Conservation (phyloP, 306 rosid genomes). For the Castanea mollissima region DNA sequence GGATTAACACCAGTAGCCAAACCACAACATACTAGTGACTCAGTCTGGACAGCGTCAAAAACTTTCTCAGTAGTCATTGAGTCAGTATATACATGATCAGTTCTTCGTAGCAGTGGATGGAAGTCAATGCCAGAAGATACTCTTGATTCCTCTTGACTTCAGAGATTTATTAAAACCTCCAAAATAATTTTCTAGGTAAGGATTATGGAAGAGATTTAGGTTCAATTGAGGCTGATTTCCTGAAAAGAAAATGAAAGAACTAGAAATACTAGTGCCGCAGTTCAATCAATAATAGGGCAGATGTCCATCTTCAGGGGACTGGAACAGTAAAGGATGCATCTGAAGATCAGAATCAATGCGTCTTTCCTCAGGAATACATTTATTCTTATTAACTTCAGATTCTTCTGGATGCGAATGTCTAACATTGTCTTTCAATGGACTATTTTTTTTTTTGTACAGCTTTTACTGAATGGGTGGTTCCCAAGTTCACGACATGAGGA, state of each 20-base stretch:
- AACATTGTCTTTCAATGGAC: constrained; percentile 24
- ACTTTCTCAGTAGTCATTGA: constrained; percentile 17
- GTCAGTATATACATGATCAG: constrained; percentile 26
- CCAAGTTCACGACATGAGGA: constrained; percentile 40
- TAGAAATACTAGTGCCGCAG: constrained; percentile 46
- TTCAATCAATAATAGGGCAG: constrained; percentile 58
- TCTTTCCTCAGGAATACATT: constrained; percentile 46
- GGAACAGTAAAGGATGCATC: constrained; percentile 96
- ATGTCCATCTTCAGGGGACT: constrained; percentile 60
- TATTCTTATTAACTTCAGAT: constrained; percentile 39
- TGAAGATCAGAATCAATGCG: constrained; percentile 57
- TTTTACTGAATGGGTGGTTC: constrained; percentile 21
- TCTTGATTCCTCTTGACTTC: constrained; percentile 49
- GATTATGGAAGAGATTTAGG: constrained; percentile 66
- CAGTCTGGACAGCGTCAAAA: constrained; percentile 37
- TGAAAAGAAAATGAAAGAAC: constrained; percentile 61
- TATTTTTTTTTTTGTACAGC: constrained; percentile 25
- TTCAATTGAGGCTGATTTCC: constrained; percentile 75
- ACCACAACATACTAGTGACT: constrained; percentile 30
- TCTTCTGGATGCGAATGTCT: constrained; percentile 35
- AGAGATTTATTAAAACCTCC: constrained; percentile 39
- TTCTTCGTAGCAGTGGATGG: constrained; percentile 93
- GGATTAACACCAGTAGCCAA: constrained; percentile 29
- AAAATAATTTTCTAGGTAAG: constrained; percentile 52
- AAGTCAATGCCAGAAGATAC: constrained; percentile 70